These are phyloP conservation scores for Lindgomyces ingoldianus DNA, from an alignment of 495 filamentous ascomycete genomes.

Conservation along the genomic window DNA sequence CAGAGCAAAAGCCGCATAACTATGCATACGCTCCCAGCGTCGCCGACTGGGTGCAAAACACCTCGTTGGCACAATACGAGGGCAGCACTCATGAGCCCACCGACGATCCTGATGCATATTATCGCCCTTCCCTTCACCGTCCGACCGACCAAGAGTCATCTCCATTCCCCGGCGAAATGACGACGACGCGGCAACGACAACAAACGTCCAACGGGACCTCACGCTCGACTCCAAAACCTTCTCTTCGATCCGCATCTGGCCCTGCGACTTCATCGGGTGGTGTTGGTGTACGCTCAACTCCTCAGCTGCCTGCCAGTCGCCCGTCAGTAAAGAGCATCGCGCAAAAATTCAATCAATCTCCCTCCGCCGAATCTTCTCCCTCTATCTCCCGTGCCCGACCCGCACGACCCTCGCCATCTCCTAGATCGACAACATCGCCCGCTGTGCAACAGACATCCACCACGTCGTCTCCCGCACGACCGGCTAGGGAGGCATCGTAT, in stretches of 20 bases:
- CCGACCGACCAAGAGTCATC: conserved; percentile 5
- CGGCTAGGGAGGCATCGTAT: conserved; percentile 30
- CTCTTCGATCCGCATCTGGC: conserved; percentile 24
- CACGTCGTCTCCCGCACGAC: conserved; percentile 27
- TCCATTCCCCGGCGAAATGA: conserved; percentile 22
- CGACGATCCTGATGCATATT: conserved; percentile 30
- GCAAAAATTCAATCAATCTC: conserved; percentile 31
- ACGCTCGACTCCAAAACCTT: conserved; percentile 22
- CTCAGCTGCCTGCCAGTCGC: conserved; percentile 25
- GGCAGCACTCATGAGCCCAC: conserved; percentile 10
- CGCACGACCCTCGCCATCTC: conserved; percentile 8
- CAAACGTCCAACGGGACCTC: conserved; percentile 18
- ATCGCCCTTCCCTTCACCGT: conserved; percentile 15
- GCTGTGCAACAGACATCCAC: neutral
- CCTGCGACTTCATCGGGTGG: conserved; percentile 14
- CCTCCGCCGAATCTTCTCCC: conserved; percentile 18
- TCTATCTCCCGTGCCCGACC: conserved; percentile 14
- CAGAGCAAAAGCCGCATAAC: conserved; percentile 14
- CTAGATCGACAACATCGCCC: conserved; percentile 12
- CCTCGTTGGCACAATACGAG: conserved; percentile 30
- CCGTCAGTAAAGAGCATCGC: conserved; percentile 31
- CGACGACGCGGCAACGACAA: conserved; percentile 30
- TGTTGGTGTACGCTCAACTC: conserved; percentile 12
- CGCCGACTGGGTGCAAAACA: conserved; percentile 32
- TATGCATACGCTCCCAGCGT: conserved; percentile 32